phyloP scores from a whole-genome alignment of 768 basidiomycete genomes.

The Lactarius hatsudake region DNA sequence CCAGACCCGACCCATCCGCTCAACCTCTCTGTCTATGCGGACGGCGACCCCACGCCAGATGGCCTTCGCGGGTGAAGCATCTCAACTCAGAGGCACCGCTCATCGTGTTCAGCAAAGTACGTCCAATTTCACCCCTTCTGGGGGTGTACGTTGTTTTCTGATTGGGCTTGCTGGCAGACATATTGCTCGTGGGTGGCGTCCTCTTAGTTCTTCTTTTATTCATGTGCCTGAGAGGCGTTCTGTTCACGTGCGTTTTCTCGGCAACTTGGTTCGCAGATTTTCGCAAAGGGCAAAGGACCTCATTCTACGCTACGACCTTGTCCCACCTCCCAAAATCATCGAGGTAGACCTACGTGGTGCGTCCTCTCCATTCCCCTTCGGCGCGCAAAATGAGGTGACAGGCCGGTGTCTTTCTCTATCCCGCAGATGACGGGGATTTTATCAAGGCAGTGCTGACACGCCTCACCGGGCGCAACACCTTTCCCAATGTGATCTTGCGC shows the following conservation, averaged over 20 bases:
- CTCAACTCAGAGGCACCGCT: conserved; percentile 57
- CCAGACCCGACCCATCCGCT: conserved; percentile 47
- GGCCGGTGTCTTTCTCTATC: not conserved
- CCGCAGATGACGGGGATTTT: conserved; percentile 54
- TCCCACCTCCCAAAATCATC: conserved; percentile 63
- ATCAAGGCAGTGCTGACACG: conserved; percentile 67
- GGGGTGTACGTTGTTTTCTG: not conserved
- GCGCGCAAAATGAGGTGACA: not conserved
- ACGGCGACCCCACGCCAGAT: conserved; percentile 41
- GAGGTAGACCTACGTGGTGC: conserved; percentile 74
- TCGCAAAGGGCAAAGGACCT: conserved; percentile 62
- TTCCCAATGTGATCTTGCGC: conserved; percentile 69
- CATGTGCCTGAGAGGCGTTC: conserved; percentile 1
- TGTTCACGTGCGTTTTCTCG: not conserved
- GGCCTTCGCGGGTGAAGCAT: conserved; percentile 41
- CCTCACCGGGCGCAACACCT: conserved; percentile 64
- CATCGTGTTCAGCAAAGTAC: conserved; percentile 79
- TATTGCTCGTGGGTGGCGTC: conserved; percentile 66
- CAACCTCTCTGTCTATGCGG: conserved; percentile 53
- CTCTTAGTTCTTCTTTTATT: not conserved
- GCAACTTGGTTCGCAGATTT: conserved; percentile 40
- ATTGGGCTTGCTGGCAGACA: conserved; percentile 40
- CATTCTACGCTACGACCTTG: conserved; percentile 55
- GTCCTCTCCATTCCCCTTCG: conserved; percentile 24
- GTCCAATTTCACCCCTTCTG: conserved; percentile 21